Evolutionary conservation across 106 monocot species (phyloP), one percentile per base, ranked within the genome.

Genomic region (Phalaenopsis aphrodite): DNA sequence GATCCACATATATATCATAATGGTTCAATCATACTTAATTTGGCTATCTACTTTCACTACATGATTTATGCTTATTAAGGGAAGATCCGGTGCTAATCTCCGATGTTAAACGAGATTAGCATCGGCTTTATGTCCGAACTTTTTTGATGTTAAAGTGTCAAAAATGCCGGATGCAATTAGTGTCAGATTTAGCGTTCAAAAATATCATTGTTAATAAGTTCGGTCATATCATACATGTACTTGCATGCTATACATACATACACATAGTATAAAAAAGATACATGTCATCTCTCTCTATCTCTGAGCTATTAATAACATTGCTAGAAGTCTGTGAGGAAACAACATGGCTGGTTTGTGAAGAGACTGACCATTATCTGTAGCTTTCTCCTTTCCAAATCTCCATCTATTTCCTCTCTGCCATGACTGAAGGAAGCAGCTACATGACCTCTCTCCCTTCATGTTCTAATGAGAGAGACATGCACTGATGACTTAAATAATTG

Each of bases 291-390:
- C 36, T 69, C 38, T 69, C 12, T 69, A 12, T 30, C 30, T 66
- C 30, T 23, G 7, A 41, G 58, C 23, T 10, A 43, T 49, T 23
- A 36, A 80, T 36, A n/a, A 15, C 5, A 18, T 3, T 37, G 41
- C 12, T 48, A 23, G 30, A 21, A 43, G 43, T 38, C 11, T 30
- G 19, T 36, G 46, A 15, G 19, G 79, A 68, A 43, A 69, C 17
- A n/a, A 48, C 36, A 68, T 67, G 76, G 24, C 42, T 69, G 66
- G 36, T 42, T 48, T 24, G 68, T 42, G 42, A 46, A 49, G 43
- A 43, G 79, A 47, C 79, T 16, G 23, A 30, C 23, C 47, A n/a
- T 18, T 37, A 42, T 79, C 21, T 68, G 61, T 79, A 23, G 42
- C 68, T 61, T 64, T 79, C 61, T 47, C 48, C 42, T 47, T 49